phyloP scores from a whole-genome alignment of 768 basidiomycete genomes.

The Fomitopsis pulvina region DNA sequence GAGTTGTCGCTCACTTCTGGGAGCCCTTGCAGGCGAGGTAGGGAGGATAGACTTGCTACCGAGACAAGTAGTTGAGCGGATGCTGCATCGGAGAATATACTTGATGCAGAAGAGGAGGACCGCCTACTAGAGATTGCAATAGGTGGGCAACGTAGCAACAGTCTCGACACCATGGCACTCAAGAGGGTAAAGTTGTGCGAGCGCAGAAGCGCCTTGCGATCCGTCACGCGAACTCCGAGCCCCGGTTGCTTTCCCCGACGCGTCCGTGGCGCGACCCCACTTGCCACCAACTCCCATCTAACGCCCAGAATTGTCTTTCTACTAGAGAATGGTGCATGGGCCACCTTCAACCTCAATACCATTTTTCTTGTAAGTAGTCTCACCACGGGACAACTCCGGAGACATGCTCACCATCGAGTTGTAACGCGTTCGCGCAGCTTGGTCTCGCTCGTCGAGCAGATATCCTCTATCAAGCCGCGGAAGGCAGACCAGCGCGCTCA shows the following conservation, averaged over 20 bases:
- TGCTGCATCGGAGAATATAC: conserved; percentile 11
- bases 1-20: conserved; percentile 25
- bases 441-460: conserved; percentile 12
- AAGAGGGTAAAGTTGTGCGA: too few species aligned
- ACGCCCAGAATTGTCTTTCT: not conserved
- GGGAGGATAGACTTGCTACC: conserved; percentile 10
- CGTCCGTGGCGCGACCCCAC: not conserved
- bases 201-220: too few species aligned
- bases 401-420: not conserved
- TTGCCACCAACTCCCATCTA: not conserved
- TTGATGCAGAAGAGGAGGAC: not conserved
- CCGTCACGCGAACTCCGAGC: too few species aligned
- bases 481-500: not conserved
- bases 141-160: not conserved
- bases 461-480: conserved; percentile 9
- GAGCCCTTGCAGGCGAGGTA: conserved; percentile 17
- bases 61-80: conserved; percentile 21
- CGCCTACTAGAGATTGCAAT: not conserved
- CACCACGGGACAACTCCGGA: not conserved
- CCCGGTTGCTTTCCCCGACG: not conserved
- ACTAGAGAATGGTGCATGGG: not conserved
- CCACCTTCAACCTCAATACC: not conserved
- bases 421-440: conserved; percentile 4
- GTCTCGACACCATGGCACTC: too few species aligned
- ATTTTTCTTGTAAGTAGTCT: conserved; percentile 10